These are phyloP conservation scores for Bryum argenteum DNA, from an alignment of 225 moss, liverwort and hornwort genomes.

Conservation along the genomic window DNA sequence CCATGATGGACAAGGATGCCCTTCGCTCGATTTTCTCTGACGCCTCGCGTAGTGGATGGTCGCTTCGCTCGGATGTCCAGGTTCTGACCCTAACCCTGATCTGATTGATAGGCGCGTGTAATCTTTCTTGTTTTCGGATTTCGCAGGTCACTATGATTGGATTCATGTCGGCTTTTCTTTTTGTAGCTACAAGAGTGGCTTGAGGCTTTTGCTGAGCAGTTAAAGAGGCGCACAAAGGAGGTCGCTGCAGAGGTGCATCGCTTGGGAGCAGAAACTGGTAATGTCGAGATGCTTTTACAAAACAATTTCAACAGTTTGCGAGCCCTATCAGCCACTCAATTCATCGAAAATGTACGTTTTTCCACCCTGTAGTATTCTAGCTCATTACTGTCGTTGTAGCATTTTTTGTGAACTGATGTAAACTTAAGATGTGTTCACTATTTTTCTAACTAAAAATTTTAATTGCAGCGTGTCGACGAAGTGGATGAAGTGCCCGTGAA, in stretches of 20 bases:
- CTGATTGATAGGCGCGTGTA: not conserved
- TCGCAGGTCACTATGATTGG: constrained; percentile 7
- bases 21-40: constrained; percentile 46
- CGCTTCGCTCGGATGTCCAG: constrained; percentile 55
- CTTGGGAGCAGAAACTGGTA: constrained; percentile 62
- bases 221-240: constrained; percentile 68
- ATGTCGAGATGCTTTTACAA: constrained; percentile 73
- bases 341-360: constrained; percentile 81
- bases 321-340: constrained; percentile 83
- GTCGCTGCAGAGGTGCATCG: constrained; percentile 72
- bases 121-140: constrained; percentile 12
- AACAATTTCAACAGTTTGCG: constrained; percentile 88
- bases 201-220: constrained; percentile 64
- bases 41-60: constrained; percentile 51
- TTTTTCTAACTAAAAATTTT: constrained; percentile 22
- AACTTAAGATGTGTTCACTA: constrained; percentile 10
- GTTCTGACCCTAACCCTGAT: constrained; percentile 14
- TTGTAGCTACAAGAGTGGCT: constrained; percentile 84
- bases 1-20: constrained; percentile 51
- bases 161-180: not conserved
- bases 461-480: constrained; percentile 88
- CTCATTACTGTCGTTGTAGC: constrained; percentile 4
- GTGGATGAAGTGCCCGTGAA: constrained; percentile 75
- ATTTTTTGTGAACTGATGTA: constrained; percentile 3
- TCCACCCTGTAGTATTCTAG: constrained; percentile 4